phyloP scores from a whole-genome alignment of 1,284 basidiomycete species.

The Testicularia cyperi region DNA sequence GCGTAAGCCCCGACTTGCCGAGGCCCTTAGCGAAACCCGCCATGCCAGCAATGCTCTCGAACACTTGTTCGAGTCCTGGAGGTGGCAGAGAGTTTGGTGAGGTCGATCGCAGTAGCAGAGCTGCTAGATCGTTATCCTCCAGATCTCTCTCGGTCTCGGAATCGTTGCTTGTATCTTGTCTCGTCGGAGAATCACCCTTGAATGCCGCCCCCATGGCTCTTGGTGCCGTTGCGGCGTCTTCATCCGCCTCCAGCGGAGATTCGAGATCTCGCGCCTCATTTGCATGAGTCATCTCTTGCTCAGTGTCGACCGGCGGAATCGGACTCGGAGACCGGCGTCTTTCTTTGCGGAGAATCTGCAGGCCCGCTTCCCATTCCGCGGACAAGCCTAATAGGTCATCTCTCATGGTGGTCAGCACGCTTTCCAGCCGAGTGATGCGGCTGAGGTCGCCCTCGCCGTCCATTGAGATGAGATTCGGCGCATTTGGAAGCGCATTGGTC shows the following conservation, averaged over 20 bases:
- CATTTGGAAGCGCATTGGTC: no score
- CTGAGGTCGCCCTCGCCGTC: conserved; percentile 3
- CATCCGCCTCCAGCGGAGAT: conserved; percentile 33
- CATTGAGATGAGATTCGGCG: no score
- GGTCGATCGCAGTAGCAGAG: conserved; percentile 33
- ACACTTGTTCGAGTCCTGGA: conserved; percentile 52
- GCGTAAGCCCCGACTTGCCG: conserved; percentile 9
- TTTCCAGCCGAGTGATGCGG: conserved; percentile 17
- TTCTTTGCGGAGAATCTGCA: conserved; percentile 39
- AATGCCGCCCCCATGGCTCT: no score
- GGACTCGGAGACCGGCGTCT: conserved; percentile 26
- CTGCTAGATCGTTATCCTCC: conserved; percentile 23
- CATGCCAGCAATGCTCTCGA: conserved; percentile 47
- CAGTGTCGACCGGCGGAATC: conserved; percentile 6
- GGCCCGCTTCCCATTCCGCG: conserved; percentile 53
- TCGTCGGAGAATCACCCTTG: no score
- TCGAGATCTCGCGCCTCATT: conserved; percentile 20
- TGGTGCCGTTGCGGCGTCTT: conserved; percentile 25
- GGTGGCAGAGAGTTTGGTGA: conserved; percentile 45
- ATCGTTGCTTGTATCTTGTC: no score
- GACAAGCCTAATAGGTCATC: conserved; percentile 52
- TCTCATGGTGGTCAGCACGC: conserved; percentile 44
- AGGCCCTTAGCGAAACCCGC: conserved; percentile 9
- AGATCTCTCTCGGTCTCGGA: no score
- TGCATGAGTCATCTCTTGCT: conserved; percentile 5